Conservation (phyloP, 1,139 yeast genomes). For the Lodderomyces parapsilosis region DNA sequence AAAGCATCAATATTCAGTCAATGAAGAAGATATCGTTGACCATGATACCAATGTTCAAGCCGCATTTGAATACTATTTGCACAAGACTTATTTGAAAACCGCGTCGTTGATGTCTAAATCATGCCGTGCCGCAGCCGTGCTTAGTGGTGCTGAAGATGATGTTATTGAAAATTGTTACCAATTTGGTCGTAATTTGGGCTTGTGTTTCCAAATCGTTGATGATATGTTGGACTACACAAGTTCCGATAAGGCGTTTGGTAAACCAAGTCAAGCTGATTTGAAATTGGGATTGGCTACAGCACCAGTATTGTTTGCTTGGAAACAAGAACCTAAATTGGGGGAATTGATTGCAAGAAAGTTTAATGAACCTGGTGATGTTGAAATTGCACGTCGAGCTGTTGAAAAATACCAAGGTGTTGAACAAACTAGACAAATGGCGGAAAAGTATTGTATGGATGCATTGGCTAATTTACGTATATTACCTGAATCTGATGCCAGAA, state of each 20-base stretch:
- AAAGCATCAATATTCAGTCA: slow-evolving; percentile 60
- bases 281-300: slow-evolving; percentile 96
- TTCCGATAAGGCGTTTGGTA: slow-evolving; percentile 79
- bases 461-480: slow-evolving; percentile 64
- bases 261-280: slow-evolving; percentile 94
- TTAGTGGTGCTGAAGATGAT: slow-evolving; percentile 76
- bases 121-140: slow-evolving; percentile 88
- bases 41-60: slow-evolving; percentile 75
- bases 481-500: slow-evolving; percentile 87
- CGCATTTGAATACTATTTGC: slow-evolving; percentile 91
- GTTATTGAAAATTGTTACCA: slow-evolving; percentile 83
- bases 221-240: slow-evolving; percentile 94
- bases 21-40: slow-evolving; percentile 37
- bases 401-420: slow-evolving; percentile 69
- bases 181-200: slow-evolving; percentile 89
- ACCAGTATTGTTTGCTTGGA: slow-evolving; percentile 95
- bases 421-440: slow-evolving; percentile 75
- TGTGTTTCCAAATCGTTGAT: slow-evolving; percentile 94
- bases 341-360: slow-evolving; percentile 82
- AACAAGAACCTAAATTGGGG: slow-evolving; percentile 79
- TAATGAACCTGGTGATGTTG: slow-evolving; percentile 77
- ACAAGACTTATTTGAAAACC: slow-evolving; percentile 92
- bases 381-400: slow-evolving; percentile 73
- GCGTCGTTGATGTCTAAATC: slow-evolving; percentile 96
- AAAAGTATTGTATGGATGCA: slow-evolving; percentile 74